phyloP scores from a whole-genome alignment of 2,329 filamentous ascomycete genomes.

The Pseudophaeomoniella oleicola region DNA sequence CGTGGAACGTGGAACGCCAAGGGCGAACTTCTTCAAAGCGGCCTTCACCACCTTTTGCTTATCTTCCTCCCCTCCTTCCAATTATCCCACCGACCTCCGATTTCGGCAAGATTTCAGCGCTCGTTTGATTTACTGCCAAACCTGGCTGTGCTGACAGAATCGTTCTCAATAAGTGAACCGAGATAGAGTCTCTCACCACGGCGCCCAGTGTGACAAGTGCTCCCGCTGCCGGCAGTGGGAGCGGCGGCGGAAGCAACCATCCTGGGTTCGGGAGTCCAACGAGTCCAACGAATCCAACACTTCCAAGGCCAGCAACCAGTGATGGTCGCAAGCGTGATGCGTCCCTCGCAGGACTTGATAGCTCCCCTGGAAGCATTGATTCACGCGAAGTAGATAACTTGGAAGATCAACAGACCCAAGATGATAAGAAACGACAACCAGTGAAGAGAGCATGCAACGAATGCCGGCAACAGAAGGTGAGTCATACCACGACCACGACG shows the following conservation, averaged over 20 bases:
- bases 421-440: constrained; percentile 29
- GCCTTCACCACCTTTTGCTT: background rate
- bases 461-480: constrained; percentile 55
- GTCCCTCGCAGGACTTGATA: constrained; percentile 27
- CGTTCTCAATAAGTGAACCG: background rate
- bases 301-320: constrained; percentile 9
- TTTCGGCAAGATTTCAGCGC: background rate
- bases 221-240: background rate
- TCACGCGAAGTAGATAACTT: constrained; percentile 20
- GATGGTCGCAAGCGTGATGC: constrained; percentile 26
- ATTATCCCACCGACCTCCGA: constrained; percentile 1
- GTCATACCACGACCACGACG: constrained; percentile 3
- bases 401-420: constrained; percentile 26
- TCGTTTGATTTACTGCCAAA: background rate
- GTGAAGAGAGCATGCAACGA: constrained; percentile 54
- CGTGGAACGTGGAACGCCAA: background rate
- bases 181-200: background rate
- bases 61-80: background rate
- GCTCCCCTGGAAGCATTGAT: constrained; percentile 28
- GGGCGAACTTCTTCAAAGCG: constrained; percentile 1
- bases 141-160: no score
- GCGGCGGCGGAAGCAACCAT: background rate
- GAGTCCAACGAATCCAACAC: background rate
- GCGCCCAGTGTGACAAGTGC: background rate
- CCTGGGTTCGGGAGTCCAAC: background rate